These are phyloP conservation scores for Boletus edulis DNA, from an alignment of 768 basidiomycete species.

Conservation along the genomic window DNA sequence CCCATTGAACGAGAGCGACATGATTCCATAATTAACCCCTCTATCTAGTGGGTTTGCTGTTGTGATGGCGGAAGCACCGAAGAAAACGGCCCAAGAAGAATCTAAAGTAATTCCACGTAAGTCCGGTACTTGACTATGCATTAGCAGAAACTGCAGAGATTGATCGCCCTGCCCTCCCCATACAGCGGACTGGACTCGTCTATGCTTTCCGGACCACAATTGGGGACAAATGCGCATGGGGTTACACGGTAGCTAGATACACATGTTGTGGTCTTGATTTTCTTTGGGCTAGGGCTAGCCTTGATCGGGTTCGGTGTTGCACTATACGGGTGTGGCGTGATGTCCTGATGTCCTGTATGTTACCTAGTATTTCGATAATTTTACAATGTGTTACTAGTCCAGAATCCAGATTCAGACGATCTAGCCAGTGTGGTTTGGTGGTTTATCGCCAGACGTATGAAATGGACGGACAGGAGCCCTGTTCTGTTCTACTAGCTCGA, in stretches of 20 bases:
- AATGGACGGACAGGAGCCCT: no score
- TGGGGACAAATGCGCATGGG: neutral
- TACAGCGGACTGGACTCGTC: neutral
- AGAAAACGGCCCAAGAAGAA: constrained; percentile 3
- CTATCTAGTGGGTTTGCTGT: constrained; percentile 5
- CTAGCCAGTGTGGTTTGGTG: no score
- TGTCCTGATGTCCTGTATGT: no score
- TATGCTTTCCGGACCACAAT: neutral
- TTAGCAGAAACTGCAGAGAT: neutral
- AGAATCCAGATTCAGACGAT: no score
- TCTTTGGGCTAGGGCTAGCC: no score
- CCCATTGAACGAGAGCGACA: neutral
- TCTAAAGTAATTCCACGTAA: neutral
- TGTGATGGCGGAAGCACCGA: constrained; percentile 26
- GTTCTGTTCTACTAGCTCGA: no score
- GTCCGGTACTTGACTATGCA: neutral
- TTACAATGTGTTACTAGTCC: no score
- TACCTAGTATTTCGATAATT: no score
- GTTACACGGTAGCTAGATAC: neutral
- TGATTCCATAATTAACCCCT: neutral
- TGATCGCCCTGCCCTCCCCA: neutral
- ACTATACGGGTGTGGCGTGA: no score
- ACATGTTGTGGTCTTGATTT: neutral
- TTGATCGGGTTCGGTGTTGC: neutral
- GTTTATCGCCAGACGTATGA: no score